Evolutionary conservation across 768 basidiomycete genomes (phyloP).

Genomic region (Ramaria sp.): DNA sequence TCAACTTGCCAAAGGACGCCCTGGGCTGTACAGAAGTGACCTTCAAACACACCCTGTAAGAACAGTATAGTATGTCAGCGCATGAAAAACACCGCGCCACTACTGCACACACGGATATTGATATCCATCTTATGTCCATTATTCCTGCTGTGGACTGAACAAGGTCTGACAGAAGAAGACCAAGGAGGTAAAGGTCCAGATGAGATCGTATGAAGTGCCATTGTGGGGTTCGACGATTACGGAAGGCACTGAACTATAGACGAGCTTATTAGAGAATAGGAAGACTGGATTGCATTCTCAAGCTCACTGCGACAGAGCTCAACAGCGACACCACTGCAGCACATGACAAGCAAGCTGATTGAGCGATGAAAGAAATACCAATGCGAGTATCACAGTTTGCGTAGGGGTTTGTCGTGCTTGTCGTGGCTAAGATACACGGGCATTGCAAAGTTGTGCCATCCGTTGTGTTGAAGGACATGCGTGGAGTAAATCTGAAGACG

Average conservation of each 20-base stretch:
- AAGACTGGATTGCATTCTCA: slow-evolving; percentile 9
- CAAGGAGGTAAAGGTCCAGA: slow-evolving; percentile 20
- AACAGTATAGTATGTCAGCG: not conserved
- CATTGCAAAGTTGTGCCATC: too few relatives aligned
- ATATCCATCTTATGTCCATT: slow-evolving; percentile 26
- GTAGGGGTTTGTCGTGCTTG: too few relatives aligned
- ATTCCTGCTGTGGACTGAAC: slow-evolving; percentile 25
- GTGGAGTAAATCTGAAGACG: too few relatives aligned
- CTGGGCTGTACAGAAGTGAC: slow-evolving; percentile 25
- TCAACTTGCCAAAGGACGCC: slow-evolving; percentile 15
- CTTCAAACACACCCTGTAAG: slow-evolving; percentile 21
- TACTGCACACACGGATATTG: slow-evolving; percentile 19
- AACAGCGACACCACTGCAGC: slow-evolving; percentile 14
- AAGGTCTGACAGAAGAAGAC: slow-evolving; percentile 19
- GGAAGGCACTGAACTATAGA: not conserved
- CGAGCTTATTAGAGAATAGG: slow-evolving; percentile 13
- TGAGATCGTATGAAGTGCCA: slow-evolving; percentile 10
- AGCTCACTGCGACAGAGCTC: slow-evolving; percentile 15
- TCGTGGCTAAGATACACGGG: too few relatives aligned
- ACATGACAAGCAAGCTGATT: slow-evolving; percentile 18
- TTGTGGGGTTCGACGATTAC: not conserved
- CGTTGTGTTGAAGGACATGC: too few relatives aligned
- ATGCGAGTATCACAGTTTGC: slow-evolving; percentile 14
- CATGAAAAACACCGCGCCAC: not conserved
- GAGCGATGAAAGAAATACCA: slow-evolving; percentile 17